Conservation (phyloP, 371 early-diverging fungal species). For the Apophysomyces ossiformis region DNA sequence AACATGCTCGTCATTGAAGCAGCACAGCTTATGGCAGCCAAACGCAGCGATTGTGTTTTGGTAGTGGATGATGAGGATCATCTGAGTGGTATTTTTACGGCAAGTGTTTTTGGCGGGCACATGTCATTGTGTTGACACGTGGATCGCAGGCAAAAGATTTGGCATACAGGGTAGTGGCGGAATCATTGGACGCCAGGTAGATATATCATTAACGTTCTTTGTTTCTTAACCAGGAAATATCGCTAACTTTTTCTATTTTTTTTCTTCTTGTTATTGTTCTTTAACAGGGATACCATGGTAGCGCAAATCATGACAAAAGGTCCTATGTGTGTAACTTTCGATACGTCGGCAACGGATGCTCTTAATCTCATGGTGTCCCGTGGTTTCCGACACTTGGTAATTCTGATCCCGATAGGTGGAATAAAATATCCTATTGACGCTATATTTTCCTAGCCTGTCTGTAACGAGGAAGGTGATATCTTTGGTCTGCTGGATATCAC, state of each 20-base stretch:
- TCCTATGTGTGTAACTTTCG: constrained; percentile 87
- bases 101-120: constrained; percentile 39
- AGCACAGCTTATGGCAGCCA: constrained; percentile 95
- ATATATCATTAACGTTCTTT: neutral
- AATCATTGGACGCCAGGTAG: constrained; percentile 54
- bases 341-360: constrained; percentile 89
- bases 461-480: constrained; percentile 86
- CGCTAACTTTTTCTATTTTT: too few species aligned
- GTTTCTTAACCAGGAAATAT: too few species aligned
- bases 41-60: constrained; percentile 88
- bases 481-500: constrained; percentile 96
- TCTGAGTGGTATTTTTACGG: constrained; percentile 89
- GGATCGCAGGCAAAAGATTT: constrained; percentile 49
- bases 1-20: constrained; percentile 87
- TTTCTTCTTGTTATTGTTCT: neutral
- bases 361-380: constrained; percentile 93
- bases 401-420: constrained; percentile 6
- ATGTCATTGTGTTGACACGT: constrained; percentile 12
- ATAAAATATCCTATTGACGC: neutral
- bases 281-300: constrained; percentile 72
- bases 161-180: constrained; percentile 55
- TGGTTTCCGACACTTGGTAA: constrained; percentile 94
- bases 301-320: constrained; percentile 91
- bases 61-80: constrained; percentile 87
- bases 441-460: constrained; percentile 64